A percentile compares a stretch with the other conserved stretches of the same genome.
phyloP scores from a whole-genome alignment of 495 filamentous ascomycete genomes.

The Aspergillus sclerotioniger region DNA sequence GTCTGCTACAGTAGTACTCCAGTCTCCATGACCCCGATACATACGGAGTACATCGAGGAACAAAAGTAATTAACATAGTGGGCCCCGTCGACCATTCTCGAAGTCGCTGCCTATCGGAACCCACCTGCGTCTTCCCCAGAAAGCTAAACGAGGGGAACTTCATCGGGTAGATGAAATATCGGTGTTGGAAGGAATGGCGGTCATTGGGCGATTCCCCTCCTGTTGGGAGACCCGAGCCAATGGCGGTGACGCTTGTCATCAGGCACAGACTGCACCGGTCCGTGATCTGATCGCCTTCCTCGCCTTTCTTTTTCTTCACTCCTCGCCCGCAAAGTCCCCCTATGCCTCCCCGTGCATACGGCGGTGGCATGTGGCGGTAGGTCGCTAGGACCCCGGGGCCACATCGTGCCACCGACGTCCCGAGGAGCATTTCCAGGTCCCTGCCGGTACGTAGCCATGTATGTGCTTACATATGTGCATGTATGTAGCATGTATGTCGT shows the following conservation, averaged over 20 bases:
- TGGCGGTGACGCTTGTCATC: conserved; percentile 7
- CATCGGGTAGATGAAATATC: conserved; percentile 8
- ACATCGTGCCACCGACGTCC: background rate
- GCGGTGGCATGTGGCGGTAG: background rate
- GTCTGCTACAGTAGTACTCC: background rate
- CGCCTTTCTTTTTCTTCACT: background rate
- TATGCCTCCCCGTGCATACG: background rate
- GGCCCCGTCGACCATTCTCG: conserved; percentile 7
- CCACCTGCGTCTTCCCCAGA: conserved; percentile 13
- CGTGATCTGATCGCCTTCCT: conserved; percentile 3
- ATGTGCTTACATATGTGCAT: background rate
- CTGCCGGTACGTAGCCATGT: background rate
- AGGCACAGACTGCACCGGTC: conserved; percentile 13
- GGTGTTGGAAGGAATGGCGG: conserved; percentile 11
- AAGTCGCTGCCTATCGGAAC: conserved; percentile 14
- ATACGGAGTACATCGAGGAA: background rate
- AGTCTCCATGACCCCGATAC: background rate
- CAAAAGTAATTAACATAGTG: conserved; percentile 9
- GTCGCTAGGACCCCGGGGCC: background rate
- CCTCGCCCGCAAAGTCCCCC: background rate
- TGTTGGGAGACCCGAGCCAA: background rate
- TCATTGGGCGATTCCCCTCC: conserved; percentile 5
- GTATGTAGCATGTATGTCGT: too few species aligned
- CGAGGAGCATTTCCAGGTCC: background rate
- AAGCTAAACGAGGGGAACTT: conserved; percentile 13